A percentile compares a stretch with the other conserved stretches of the same genome.
phyloP scores from a whole-genome alignment of 2,329 filamentous ascomycete genomes.

The Paracamarosporium sp. region DNA sequence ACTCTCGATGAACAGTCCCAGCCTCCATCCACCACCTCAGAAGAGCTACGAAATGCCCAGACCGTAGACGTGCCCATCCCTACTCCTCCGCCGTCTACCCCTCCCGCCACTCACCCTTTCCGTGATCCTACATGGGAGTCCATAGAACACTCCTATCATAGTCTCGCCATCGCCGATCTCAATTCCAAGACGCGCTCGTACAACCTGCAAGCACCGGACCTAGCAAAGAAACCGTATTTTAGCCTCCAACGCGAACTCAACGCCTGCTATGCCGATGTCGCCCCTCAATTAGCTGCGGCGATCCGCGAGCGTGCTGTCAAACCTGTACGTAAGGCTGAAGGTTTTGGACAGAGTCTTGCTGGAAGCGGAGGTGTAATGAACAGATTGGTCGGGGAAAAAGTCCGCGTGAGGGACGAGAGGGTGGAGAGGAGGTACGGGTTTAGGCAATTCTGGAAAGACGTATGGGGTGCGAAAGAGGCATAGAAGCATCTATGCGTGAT shows the following conservation, averaged over 20 bases:
- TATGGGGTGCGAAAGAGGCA: constrained; percentile 57
- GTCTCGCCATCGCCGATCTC: constrained; percentile 76
- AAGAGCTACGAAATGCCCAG: constrained; percentile 13
- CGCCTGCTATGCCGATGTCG: constrained; percentile 84
- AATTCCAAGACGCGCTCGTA: constrained; percentile 85
- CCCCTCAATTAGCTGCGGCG: constrained; percentile 73
- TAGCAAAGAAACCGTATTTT: constrained; percentile 94
- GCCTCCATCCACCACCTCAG: background rate
- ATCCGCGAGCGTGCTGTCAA: constrained; percentile 72
- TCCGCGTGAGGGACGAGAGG: constrained; percentile 75
- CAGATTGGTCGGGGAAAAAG: constrained; percentile 61
- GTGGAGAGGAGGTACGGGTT: constrained; percentile 79
- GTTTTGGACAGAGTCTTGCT: constrained; percentile 45
- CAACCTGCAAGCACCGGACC: constrained; percentile 90
- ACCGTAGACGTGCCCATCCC: constrained; percentile 20
- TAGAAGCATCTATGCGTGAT: too few relatives aligned
- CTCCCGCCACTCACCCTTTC: constrained; percentile 63
- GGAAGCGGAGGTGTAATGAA: constrained; percentile 64
- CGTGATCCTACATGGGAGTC: constrained; percentile 79
- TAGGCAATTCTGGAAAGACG: constrained; percentile 86
- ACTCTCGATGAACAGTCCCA: constrained; percentile 15
- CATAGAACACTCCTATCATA: constrained; percentile 76
- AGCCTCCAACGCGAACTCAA: constrained; percentile 81
- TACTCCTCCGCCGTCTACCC: constrained; percentile 44
- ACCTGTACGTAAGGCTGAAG: constrained; percentile 47